Evolutionary conservation across 2,329 filamentous ascomycete species (phyloP).

Genomic region (Parasarocladium wereldwijsianum): DNA sequence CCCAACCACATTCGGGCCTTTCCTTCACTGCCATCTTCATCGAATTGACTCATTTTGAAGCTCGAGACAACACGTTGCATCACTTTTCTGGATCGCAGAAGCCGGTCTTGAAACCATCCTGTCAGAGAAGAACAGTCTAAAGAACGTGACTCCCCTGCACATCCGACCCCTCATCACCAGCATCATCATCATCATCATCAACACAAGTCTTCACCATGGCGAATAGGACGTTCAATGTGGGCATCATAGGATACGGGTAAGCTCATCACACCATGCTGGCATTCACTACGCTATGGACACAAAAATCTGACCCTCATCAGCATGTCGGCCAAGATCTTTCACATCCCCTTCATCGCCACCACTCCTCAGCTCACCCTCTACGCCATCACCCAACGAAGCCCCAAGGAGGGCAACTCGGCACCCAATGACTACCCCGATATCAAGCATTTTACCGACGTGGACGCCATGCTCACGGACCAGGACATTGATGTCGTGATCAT

Average conservation of each 20-base stretch:
- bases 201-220: conserved; percentile 12
- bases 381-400: conserved; percentile 61
- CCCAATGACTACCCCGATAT: conserved; percentile 50
- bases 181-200: too few relatives aligned
- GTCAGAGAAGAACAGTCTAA: too few relatives aligned
- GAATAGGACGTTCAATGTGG: conserved; percentile 30
- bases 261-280: conserved; percentile 7
- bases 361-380: conserved; percentile 53
- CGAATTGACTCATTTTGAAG: too few relatives aligned
- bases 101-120: too few relatives aligned
- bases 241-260: conserved; percentile 36
- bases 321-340: conserved; percentile 62
- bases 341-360: conserved; percentile 62
- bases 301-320: conserved; percentile 16
- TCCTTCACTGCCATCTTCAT: too few relatives aligned
- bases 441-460: conserved; percentile 48
- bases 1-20: too few relatives aligned
- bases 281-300: conserved; percentile 2
- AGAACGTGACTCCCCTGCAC: too few relatives aligned
- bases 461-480: conserved; percentile 49
- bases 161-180: too few relatives aligned
- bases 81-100: too few relatives aligned
- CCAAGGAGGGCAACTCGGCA: conserved; percentile 49
- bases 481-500: conserved; percentile 56
- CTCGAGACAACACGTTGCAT: too few relatives aligned